phyloP scores from a whole-genome alignment of 2,329 filamentous ascomycete genomes.

The Colletotrichum tabaci region DNA sequence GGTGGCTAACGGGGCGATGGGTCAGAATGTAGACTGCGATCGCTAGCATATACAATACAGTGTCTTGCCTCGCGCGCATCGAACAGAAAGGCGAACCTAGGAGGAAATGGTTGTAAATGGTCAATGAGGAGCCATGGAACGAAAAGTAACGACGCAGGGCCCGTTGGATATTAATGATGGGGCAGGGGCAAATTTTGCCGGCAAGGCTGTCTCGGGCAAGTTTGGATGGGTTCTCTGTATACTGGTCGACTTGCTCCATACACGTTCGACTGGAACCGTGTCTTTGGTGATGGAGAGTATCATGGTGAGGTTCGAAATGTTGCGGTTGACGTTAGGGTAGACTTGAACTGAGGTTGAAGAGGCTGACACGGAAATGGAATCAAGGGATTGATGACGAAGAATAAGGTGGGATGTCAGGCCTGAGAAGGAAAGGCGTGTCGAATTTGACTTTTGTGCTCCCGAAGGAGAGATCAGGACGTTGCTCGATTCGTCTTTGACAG shows the following conservation, averaged over 20 bases:
- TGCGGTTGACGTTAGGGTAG: conserved; percentile 1
- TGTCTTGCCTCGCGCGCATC: not conserved
- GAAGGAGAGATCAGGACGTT: conserved; percentile 39
- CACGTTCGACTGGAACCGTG: not conserved
- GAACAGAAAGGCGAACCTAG: not conserved
- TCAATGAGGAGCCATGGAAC: not conserved
- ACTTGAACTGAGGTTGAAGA: conserved; percentile 34
- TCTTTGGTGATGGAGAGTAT: not conserved
- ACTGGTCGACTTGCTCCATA: not conserved
- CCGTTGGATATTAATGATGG: not conserved
- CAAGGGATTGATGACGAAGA: conserved; percentile 11
- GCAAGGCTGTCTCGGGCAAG: not conserved
- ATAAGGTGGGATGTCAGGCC: conserved; percentile 35
- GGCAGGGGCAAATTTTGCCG: not conserved
- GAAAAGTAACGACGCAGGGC: conserved; percentile 6
- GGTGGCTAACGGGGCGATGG: conserved; percentile 1
- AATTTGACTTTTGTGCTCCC: conserved; percentile 41
- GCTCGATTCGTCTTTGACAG: conserved; percentile 42
- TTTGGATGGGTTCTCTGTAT: conserved; percentile 6
- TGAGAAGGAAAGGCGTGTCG: conserved; percentile 38
- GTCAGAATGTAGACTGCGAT: not conserved
- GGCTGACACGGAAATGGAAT: conserved; percentile 30
- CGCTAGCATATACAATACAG: not conserved
- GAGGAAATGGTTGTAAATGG: not conserved
- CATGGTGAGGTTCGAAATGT: not conserved